These are phyloP conservation scores for Fusarium annulatum DNA, from an alignment of 2,329 filamentous ascomycete species.

Conservation along the genomic window DNA sequence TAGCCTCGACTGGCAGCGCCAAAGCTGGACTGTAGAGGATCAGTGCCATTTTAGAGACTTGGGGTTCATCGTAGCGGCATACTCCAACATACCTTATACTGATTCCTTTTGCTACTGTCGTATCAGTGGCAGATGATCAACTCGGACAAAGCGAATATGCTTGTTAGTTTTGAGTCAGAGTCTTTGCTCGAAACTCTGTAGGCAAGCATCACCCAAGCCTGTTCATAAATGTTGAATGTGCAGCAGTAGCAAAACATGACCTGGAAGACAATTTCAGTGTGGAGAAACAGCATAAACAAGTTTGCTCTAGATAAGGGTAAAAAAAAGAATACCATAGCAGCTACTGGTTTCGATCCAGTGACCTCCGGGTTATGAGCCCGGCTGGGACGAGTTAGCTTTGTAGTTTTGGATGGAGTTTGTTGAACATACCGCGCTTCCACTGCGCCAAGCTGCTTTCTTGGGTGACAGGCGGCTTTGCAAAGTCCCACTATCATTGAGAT, in stretches of 20 bases:
- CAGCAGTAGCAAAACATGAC: not conserved
- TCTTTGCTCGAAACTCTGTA: not conserved
- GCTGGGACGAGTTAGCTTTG: conserved; percentile 14
- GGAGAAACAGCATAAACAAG: not conserved
- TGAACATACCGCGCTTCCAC: conserved; percentile 29
- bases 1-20: not conserved
- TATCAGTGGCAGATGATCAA: not conserved
- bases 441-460: conserved; percentile 30
- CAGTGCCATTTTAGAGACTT: not conserved
- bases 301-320: not conserved
- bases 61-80: not conserved
- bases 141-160: not conserved
- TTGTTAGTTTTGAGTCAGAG: too few species aligned
- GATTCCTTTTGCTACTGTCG: not conserved
- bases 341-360: conserved; percentile 29
- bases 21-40: not conserved
- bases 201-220: not conserved
- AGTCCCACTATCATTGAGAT: not conserved
- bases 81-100: not conserved
- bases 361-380: conserved; percentile 35
- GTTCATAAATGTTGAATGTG: not conserved
- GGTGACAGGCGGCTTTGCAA: not conserved
- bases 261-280: not conserved
- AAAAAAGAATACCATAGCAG: not conserved
- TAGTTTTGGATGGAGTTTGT: not conserved